Evolutionary conservation across 306 rosid genomes (phyloP).

Genomic region (Aeschynomene evenia): DNA sequence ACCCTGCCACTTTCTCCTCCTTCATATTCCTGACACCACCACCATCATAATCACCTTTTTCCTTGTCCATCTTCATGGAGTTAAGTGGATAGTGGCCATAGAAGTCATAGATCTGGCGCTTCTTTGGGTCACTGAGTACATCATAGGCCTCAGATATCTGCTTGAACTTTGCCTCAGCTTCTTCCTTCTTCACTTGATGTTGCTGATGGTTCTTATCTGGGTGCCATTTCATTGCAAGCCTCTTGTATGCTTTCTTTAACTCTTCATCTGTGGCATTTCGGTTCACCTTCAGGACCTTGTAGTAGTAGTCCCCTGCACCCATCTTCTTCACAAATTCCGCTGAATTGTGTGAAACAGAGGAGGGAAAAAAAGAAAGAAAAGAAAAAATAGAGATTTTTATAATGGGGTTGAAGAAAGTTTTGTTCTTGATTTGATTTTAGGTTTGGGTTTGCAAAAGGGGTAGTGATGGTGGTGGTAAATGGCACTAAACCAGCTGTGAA

Average conservation of each 20-base stretch:
- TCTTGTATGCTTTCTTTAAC: conserved; percentile 30
- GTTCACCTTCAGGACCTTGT: conserved; percentile 29
- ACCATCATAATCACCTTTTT: not conserved
- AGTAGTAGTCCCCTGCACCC: conserved; percentile 31
- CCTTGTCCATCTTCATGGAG: not conserved
- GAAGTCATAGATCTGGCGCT: conserved; percentile 36
- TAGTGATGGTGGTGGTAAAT: not conserved
- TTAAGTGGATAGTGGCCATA: conserved; percentile 16
- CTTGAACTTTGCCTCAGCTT: conserved; percentile 38
- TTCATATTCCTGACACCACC: conserved; percentile 17
- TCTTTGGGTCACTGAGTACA: conserved; percentile 28
- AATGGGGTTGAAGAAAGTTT: not conserved
- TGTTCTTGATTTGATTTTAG: not conserved
- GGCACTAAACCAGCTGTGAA: not conserved
- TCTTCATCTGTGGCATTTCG: conserved; percentile 24
- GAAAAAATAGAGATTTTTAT: not conserved
- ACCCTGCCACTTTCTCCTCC: not conserved
- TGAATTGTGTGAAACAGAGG: not conserved
- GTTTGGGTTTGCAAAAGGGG: conserved; percentile 4
- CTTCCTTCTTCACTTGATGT: conserved; percentile 10
- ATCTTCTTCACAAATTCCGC: not conserved
- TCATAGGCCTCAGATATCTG: conserved; percentile 34
- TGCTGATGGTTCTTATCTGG: conserved; percentile 31
- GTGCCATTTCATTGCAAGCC: conserved; percentile 35
- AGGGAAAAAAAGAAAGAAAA: not conserved